Evolutionary conservation across 805 yeast species (phyloP).

Genomic region (Sugiyamaella boreocaroliniensis): DNA sequence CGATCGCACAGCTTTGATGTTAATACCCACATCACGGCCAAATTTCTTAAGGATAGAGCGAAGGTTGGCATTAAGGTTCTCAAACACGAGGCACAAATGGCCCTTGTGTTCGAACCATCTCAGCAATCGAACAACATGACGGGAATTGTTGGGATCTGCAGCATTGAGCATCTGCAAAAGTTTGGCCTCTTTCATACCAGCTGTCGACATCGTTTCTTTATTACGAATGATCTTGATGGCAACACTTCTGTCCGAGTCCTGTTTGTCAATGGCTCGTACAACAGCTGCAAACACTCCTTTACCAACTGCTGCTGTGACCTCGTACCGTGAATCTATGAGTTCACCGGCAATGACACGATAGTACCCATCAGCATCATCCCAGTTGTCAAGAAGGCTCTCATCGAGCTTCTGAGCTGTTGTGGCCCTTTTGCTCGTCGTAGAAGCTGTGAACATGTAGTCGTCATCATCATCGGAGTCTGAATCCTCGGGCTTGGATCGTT

Average conservation of each 20-base stretch:
- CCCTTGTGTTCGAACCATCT: slow-evolving; percentile 78
- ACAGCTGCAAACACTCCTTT: slow-evolving; percentile 33
- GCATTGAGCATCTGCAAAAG: slow-evolving; percentile 63
- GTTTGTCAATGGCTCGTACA: slow-evolving; percentile 26
- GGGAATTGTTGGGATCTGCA: slow-evolving; percentile 53
- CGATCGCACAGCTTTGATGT: slow-evolving; percentile 58
- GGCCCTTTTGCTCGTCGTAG: not conserved
- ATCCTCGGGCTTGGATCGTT: not conserved
- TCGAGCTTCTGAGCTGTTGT: slow-evolving; percentile 14
- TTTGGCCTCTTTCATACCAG: slow-evolving; percentile 73
- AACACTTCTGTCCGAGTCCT: slow-evolving; percentile 26
- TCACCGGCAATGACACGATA: slow-evolving; percentile 30
- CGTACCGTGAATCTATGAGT: slow-evolving; percentile 26
- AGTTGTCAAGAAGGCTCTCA: slow-evolving; percentile 25
- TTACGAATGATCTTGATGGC: slow-evolving; percentile 61
- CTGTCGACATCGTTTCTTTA: slow-evolving; percentile 53
- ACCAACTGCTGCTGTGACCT: slow-evolving; percentile 27
- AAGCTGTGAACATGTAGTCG: slow-evolving; percentile 24
- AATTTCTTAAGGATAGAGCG: slow-evolving; percentile 71
- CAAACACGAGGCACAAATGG: slow-evolving; percentile 83
- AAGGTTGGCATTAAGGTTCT: slow-evolving; percentile 67
- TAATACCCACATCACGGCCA: slow-evolving; percentile 77
- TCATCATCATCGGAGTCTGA: slow-evolving; percentile 18
- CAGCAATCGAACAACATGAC: slow-evolving; percentile 58
- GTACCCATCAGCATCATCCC: slow-evolving; percentile 33